Base-by-base conservation (phyloP, 495 filamentous ascomycete genomes). In the Hypoxylon crocopeplum region DNA sequence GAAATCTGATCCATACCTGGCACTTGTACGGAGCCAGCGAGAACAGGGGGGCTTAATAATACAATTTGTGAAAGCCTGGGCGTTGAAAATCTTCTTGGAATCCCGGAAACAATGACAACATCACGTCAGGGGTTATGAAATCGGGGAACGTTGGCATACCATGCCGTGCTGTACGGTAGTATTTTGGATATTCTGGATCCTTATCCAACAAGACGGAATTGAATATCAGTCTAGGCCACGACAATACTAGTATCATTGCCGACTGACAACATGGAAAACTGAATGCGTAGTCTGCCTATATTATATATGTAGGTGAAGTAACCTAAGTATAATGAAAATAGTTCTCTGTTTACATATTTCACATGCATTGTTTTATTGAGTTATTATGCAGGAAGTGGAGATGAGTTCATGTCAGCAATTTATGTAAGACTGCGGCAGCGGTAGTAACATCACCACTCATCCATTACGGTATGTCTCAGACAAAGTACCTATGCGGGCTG, bases 1-100 rank as follows among this genome's bases (percentile, higher is more conserved):
- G 15, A 39, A 57, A 64, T 59, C 54, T 54, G 60, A 53, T 16
- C 60, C 49, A 55, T 64, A 38, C 53, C 49, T 46, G 20, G 20
- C 34, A 20, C 42, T 42, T 44, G 34, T 45, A 57, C 48, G 48
- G 59, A 44, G 59, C 27, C n/a, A 53, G 16, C 25, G 4, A 47
- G 40, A 38, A 0, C 7, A 44, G 42, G 48, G 49, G 51, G 19
- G 7, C n/a, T 22, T 21, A 39, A 48, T 44, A 24, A 37, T 47
- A 32, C 38, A 40, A 59, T 59, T 47, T 47, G 48, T 53, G 32
- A 59, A 40, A 51, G 56, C 48, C 56, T 30, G 52, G 40, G 41
- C 33, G 39, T 33, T 53, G 34, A 41, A 17, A 39, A 52, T 52
- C 47, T 20, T 21, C 32, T 46, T 29, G 30, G 17, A 60, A 48